Base-by-base conservation (phyloP, 805 yeast genomes). In the Candida caryicola region DNA sequence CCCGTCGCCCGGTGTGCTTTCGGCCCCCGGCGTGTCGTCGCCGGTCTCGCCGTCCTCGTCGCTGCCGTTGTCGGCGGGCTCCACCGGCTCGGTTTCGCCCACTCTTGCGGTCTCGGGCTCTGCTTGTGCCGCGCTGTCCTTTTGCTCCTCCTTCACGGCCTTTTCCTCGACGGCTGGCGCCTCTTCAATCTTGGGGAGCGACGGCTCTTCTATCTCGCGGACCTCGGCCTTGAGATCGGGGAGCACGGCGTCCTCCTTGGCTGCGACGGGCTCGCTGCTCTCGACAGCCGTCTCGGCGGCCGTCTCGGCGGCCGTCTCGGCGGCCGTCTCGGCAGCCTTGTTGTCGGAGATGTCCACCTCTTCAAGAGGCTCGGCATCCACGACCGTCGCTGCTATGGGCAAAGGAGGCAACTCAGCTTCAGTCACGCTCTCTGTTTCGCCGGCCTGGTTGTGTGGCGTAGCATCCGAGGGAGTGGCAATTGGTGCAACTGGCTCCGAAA, bases 161-260 rank as follows among this genome's bases (percentile, higher is more conserved):
- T 34, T 29, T 14, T 13, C 19, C 23, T 23, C 45, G 21, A 42
- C 44, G n/a, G n/a, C 34, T 10, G 36, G 37, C 10, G 23, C 34
- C 15, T 28, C 40, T 19, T 23, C 31, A 17, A 13, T 21, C 17
- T 28, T 18, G 7, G 17, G 29, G 12, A 27, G 29, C n/a, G 7
- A 17, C 13, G 31, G 36, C 7, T 33, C 36, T 14, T 25, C 35
- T 7, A 4, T 30, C 10, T 14, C 32, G 8, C 23, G 23, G 7
- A 29, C 33, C 12, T 31, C 33, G 3, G 16, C 26, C 12, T 16
- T 18, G 13, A 3, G 3, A 15, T 21, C 26, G 9, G 25, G 33
- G 2, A 18, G 3, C 7, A 18, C 25, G 10, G 9, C 10, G 25
- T 21, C 25, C 10, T 21, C 10, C 10, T 21, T 21, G 25, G 25